Percentiles rank a stretch among this genome's conserved stretches.
Conservation (phyloP, 2,329 filamentous ascomycete genomes). For the Aphanoascus verrucosus region DNA sequence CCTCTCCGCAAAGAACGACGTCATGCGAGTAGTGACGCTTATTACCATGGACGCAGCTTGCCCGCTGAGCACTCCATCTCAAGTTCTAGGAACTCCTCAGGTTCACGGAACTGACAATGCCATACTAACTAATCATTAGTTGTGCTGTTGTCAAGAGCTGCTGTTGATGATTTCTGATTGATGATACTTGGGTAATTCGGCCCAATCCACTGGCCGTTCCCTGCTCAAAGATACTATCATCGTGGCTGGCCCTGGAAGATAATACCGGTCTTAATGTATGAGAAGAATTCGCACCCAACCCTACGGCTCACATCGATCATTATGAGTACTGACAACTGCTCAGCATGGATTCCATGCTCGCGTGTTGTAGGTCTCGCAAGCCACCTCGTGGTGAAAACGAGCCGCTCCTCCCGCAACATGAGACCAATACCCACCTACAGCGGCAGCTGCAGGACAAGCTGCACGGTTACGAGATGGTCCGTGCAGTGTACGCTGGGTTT, state of each 20-base stretch:
- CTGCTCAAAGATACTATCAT: too few species aligned
- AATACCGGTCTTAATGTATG: too few species aligned
- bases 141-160: too few species aligned
- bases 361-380: constrained; percentile 52
- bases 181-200: too few species aligned
- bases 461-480: constrained; percentile 83
- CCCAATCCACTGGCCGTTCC: too few species aligned
- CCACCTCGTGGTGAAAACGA: constrained; percentile 52
- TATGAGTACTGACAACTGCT: neutral
- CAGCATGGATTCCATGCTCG: constrained; percentile 41
- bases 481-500: constrained; percentile 70
- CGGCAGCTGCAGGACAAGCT: constrained; percentile 74
- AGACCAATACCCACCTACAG: constrained; percentile 55
- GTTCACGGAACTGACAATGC: too few species aligned
- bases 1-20: neutral
- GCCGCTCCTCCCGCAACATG: constrained; percentile 70
- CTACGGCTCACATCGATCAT: neutral
- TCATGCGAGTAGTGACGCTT: neutral
- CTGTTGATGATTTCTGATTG: too few species aligned
- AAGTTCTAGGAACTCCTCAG: too few species aligned
- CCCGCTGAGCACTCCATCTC: neutral
- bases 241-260: too few species aligned
- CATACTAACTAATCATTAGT: too few species aligned
- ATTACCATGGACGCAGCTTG: neutral
- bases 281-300: neutral